Conservation (phyloP, 805 yeast genomes). For the Saturnispora sekii region DNA sequence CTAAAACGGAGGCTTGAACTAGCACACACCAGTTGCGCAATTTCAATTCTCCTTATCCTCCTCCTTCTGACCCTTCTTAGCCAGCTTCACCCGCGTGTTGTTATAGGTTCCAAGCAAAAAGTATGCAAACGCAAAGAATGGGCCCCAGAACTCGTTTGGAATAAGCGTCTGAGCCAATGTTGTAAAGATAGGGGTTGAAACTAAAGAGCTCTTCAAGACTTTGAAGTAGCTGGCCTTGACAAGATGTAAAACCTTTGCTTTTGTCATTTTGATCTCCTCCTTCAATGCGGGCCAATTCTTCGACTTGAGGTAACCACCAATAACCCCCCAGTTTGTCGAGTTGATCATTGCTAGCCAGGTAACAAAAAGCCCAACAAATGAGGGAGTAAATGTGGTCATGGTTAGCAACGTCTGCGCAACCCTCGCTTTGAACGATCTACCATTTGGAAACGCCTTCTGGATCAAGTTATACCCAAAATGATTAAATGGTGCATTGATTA, state of each 20-base stretch:
- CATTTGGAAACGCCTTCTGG: constrained; percentile 32
- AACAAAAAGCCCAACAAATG: constrained; percentile 38
- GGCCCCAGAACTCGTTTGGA: constrained; percentile 54
- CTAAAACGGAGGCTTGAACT: not conserved
- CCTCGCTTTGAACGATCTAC: constrained; percentile 36
- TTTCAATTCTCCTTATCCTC: not conserved
- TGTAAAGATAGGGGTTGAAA: constrained; percentile 44
- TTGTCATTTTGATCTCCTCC: constrained; percentile 12
- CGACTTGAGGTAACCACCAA: not conserved
- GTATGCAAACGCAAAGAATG: constrained; percentile 48
- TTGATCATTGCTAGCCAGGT: constrained; percentile 46
- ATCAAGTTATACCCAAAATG: constrained; percentile 43
- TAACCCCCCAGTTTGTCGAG: constrained; percentile 9
- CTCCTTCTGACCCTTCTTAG: constrained; percentile 4
- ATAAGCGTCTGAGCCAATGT: constrained; percentile 48
- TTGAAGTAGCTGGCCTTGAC: constrained; percentile 35
- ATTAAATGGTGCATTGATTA: constrained; percentile 47
- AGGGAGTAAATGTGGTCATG: constrained; percentile 47
- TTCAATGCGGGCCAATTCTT: constrained; percentile 6
- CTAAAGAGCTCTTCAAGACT: constrained; percentile 43
- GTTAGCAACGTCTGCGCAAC: constrained; percentile 42
- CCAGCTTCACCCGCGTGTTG: constrained; percentile 41
- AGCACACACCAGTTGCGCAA: too few species aligned
- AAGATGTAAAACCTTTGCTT: constrained; percentile 16
- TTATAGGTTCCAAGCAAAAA: constrained; percentile 55